phyloP scores from a whole-genome alignment of 768 basidiomycete genomes.

The Coprinopsis marcescibilis region DNA sequence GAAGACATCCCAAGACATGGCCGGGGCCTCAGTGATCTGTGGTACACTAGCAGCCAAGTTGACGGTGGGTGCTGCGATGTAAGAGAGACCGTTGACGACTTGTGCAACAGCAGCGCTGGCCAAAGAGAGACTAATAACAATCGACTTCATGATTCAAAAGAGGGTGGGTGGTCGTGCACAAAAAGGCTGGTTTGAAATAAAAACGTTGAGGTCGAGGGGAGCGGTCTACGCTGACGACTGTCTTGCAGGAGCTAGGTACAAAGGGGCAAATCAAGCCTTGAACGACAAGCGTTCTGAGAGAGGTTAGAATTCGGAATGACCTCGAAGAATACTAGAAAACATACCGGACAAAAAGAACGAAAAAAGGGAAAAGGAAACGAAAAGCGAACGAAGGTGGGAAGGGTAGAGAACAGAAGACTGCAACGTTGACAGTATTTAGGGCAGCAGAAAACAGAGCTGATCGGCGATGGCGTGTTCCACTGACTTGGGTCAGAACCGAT shows the following conservation, averaged over 20 bases:
- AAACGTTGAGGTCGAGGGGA: slow-evolving; percentile 36
- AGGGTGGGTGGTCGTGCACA: slow-evolving; percentile 29
- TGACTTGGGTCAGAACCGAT: slow-evolving; percentile 32
- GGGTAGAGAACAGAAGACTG: slow-evolving; percentile 16
- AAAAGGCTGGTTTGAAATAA: slow-evolving; percentile 25
- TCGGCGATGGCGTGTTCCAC: too few relatives aligned
- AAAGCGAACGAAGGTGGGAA: slow-evolving; percentile 37
- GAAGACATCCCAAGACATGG: slow-evolving; percentile 59
- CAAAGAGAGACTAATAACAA: slow-evolving; percentile 54
- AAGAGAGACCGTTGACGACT: slow-evolving; percentile 42
- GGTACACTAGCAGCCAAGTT: slow-evolving; percentile 16
- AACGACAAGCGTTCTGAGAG: slow-evolving; percentile 40
- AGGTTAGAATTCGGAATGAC: slow-evolving; percentile 37
- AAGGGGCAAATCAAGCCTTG: slow-evolving; percentile 32
- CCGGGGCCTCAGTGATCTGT: slow-evolving; percentile 12
- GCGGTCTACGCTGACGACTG: slow-evolving; percentile 76
- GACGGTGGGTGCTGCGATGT: slow-evolving; percentile 26
- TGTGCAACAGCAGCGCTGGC: slow-evolving; percentile 54
- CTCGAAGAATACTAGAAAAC: slow-evolving; percentile 15
- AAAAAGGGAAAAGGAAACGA: slow-evolving; percentile 31
- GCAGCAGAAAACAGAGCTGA: slow-evolving; percentile 13
- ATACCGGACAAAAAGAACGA: slow-evolving; percentile 40
- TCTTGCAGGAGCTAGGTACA: slow-evolving; percentile 55
- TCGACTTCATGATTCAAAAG: slow-evolving; percentile 59
- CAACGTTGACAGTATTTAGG: slow-evolving; percentile 30